Evolutionary conservation across 257 asterid species (phyloP), one percentile per base, ranked within the genome.

Genomic region (Nicotiana attenuata): DNA sequence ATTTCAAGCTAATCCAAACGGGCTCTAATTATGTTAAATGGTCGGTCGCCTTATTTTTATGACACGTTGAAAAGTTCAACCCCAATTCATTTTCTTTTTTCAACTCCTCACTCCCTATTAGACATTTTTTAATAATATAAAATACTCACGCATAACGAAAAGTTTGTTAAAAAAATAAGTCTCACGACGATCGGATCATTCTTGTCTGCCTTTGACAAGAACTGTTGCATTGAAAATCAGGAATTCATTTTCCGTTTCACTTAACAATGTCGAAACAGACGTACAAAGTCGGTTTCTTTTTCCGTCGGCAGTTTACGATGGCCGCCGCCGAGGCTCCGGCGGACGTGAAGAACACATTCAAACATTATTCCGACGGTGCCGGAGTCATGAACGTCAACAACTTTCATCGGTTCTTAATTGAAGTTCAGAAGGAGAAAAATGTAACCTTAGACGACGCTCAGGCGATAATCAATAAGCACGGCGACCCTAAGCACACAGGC

Each of bases 281-380:
- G 9, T 94, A 89, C 93, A 89, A 83, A 59, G 92, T 94, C 10
- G 93, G 97, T 83, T 90, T 91, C 88, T 94, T 92, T 80, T 94
- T 87, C 92, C 87, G 91, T 17, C 92, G 97, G 57, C 88, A 93
- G 29, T 94, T 91, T 83, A 88, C 86, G 20, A 77, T 89, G 15
- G 84, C 90, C 0, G 91, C 92, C 1, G 83, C 94, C 38, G 97
- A 88, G 86, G 92, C 98, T 47, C 97, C 98, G 81, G 82, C 75
- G 17, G 91, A 83, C 50, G 84, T 94, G 67, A 90, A 83, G 89
- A 78, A 55, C 66, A 60, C 90, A 0, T 92, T 91, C 84, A 64
- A 75, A 0, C 52, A 64, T 38, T 91, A 91, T 76, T 89, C 98
- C 1, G 89, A 87, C 3, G 87, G 84, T 50, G 88, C 83, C 38